Base-by-base conservation (phyloP, 352 stramenopile genomes). In the Phytophthora megakarya region DNA sequence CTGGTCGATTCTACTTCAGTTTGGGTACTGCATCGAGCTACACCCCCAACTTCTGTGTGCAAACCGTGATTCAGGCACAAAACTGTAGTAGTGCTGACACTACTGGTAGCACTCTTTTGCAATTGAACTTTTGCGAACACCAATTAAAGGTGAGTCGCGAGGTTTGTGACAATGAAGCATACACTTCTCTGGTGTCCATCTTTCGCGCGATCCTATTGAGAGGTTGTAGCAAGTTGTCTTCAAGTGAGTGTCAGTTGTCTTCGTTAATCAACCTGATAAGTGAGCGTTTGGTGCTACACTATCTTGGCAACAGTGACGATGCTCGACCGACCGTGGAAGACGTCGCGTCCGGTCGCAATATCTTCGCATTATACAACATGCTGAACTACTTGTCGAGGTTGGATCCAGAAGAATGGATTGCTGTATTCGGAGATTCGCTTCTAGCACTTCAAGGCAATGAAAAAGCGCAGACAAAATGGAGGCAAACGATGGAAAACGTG, bases 211-310 rank as follows among this genome's bases (percentile, higher is more conserved):
- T 73, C 33, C 45, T 86, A 35, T 53, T 64, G n/a, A 35, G 21
- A 26, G 56, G 44, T 4, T 72, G 52, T 30, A 35, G 44, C 22
- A 35, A 40, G 6, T 33, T 51, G 0, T 13, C 78, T 12, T 59
- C 70, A 43, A 70, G 40, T 21, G 40, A 53, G 21, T 67, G 33
- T 15, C 55, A 19, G 26, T 22, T 61, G 2, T 70, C 67, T 35
- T 61, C 72, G 16, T 33, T 76, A 23, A 18, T 78, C 32, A 69
- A 70, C 42, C 32, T 82, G 19, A 4, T 58, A 11, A 71, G 60
- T 52, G 77, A 86, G 37, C 56, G 45, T 1, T 61, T 83, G 11
- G 58, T 75, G 15, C 43, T 72, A 10, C 22, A 39, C 5, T 83
- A 75, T 40, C 10, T 81, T 39, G 21, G 46, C 7, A 64, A 57